Base-by-base conservation (phyloP, 2,329 filamentous ascomycete genomes). In the Fusarium papillatum region DNA sequence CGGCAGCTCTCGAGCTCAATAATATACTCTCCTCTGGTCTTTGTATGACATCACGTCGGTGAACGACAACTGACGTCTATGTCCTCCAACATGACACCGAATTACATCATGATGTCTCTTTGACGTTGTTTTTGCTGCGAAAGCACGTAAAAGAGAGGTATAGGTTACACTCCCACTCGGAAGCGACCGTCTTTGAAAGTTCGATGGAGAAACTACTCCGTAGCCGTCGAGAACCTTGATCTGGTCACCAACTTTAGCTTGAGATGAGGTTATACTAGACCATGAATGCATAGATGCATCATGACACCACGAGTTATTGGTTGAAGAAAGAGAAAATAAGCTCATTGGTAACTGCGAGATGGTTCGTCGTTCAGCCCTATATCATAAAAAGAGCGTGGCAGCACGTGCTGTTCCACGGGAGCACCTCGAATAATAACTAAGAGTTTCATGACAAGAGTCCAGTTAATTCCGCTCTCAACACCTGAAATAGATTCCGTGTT, bases 91-190 rank as follows among this genome's bases (percentile, higher is more conserved):
- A 77, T 76, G 75, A 76, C 75, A 75, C 74, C 64, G 24, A 55
- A 76, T 76, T 76, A 77, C 75, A 76, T 76, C 75, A 76, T 77
- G 61, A 70, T 61, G 69, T 48, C 48, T 22, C 65, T 55, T 39
- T 38, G 39, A 66, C 46, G 72, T 66, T 57, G 55, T 36, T 57
- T 64, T 65, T 8, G 17, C 63, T 41, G 38, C 34, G 19, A 22
- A 66, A 64, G 26, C 38, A 53, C 63, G 70, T 57, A 59, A 64
- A 69, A 8, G 13, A 65, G 17, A 59, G 24, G 41, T 67, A 65
- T n/a, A 34, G 67, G 62, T 19, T 53, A 38, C 41, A n/a, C 41
- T 62, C 46, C 19, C 13, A n/a, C 29, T 70, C 61, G 31, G 53
- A 39, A 68, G 43, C 41, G 61, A 62, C 65, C 39, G 64, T n/a